Evolutionary conservation across 768 basidiomycete species (phyloP), one percentile per base, ranked within the genome.

Genomic region (Pleurotus sapidus): DNA sequence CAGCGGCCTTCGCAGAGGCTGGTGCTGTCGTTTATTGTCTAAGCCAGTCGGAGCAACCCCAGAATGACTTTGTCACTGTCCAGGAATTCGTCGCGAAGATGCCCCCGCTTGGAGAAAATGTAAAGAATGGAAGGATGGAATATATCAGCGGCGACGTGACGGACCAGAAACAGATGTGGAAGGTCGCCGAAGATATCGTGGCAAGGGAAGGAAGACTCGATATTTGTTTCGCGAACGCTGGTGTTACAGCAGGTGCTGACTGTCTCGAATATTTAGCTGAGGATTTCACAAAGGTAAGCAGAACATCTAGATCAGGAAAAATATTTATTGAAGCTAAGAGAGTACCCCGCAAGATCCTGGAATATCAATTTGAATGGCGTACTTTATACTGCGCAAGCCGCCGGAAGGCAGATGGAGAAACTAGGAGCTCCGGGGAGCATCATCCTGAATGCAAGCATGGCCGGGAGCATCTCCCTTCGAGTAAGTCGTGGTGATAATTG

Each of bases 181-280:
- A 73, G 64, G 64, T 69, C 38, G 74, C 75, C 34, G 77, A 83
- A 64, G 70, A 75, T 58, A 84, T 90, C 42, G 84, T 75, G 0
- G 70, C 80, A 48, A 77, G 75, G 64, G 86, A 89, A 60, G 82
- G 81, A 0, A 72, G 84, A 55, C 67, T 90, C 63, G 87, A 90
- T 64, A 72, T 84, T 15, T 87, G 85, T 59, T 67, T 88, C 49
- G 86, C 87, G 0, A 84, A 84, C 20, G 88, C 88, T 24, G 88
- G 87, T 8, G 79, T 89, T 47, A 62, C 85, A 62, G 72, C 70
- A 37, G 60, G 77, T 47, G 76, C 61, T 20, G 78, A 79, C 20
- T 84, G 83, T 55, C 64, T 87, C 63, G 81, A 86, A 34, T 87
- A 84, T 63, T 72, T 80, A 3, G 84, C 70, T 9, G 72, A 77